Evolutionary conservation across 83 land plant genomes (phyloP), one percentile per base, ranked within the genome.

Genomic region (Diphasiastrum complanatum): DNA sequence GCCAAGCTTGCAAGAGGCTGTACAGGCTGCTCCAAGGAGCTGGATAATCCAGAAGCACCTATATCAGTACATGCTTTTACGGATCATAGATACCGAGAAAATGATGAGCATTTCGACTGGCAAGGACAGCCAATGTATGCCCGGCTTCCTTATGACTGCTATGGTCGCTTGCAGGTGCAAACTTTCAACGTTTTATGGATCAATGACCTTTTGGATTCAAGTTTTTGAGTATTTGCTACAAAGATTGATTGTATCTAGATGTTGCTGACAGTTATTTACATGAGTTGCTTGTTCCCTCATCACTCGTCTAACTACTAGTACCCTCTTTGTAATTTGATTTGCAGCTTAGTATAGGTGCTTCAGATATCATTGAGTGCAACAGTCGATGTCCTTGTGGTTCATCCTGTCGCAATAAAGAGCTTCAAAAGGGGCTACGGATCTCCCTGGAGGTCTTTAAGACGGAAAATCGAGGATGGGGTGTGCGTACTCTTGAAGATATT

Each of bases 91-190:
- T 24, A 46, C 4, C 66, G 78, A 20, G 75, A 69, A 27, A 46
- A 47, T 20, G 78, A 74, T 51, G 23, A 33, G 16, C 74, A 75
- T 20, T 47, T 72, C 37, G 78, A 74, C 62, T 74, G 78, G 78
- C 78, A 70, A 38, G 75, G 61, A 41, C 67, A 74, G 68, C 75
- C 75, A 18, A 74, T 74, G 78, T 41, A 68, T 47, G 75, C 75
- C 6, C 74, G 78, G 8, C 62, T 74, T 19, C 78, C 78, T 26
- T 74, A 74, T 63, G 74, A 74, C 61, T 45, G 40, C 33, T 53
- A 51, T 74, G 68, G 77, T n/a, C 74, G 65, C 19, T 63, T 74
- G 35, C 68, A 61, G 78, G 78, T 69, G 63, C n/a, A n/a, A n/a
- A n/a, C n/a, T n/a, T n/a, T n/a, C n/a, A n/a, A n/a, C n/a, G n/a